Percentiles rank a stretch among this genome's conserved stretches.
Conservation (phyloP, 257 asterid species). For the Leonotis leonurus region DNA sequence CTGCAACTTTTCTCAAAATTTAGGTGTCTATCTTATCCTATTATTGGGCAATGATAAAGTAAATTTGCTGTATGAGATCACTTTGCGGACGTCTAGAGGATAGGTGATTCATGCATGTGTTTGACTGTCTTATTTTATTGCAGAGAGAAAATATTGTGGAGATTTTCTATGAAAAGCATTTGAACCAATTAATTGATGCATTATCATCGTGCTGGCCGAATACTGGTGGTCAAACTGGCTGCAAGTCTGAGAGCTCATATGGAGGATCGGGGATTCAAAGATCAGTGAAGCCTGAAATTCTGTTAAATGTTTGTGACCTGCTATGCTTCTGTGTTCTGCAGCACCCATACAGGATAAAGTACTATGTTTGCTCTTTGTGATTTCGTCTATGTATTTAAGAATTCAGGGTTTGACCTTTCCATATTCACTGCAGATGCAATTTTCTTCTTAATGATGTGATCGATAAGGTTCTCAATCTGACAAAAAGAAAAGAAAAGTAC, state of each 20-base stretch:
- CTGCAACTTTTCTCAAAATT: not conserved
- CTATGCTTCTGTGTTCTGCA: slow-evolving; percentile 90
- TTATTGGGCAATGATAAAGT: slow-evolving; percentile 1
- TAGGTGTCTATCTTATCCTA: not conserved
- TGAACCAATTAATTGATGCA: slow-evolving; percentile 69
- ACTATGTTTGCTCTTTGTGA: slow-evolving; percentile 22
- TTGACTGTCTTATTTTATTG: slow-evolving; percentile 28
- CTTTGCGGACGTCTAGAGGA: not conserved
- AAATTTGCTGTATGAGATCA: not conserved
- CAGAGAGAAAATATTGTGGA: slow-evolving; percentile 84
- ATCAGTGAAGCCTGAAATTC: slow-evolving; percentile 71
- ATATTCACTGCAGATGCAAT: slow-evolving; percentile 57
- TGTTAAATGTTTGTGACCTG: slow-evolving; percentile 81
- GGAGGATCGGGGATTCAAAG: slow-evolving; percentile 41
- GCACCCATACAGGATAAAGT: slow-evolving; percentile 93
- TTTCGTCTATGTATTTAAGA: not conserved
- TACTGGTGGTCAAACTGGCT: slow-evolving; percentile 25
- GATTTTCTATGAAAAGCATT: slow-evolving; percentile 84
- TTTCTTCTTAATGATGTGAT: slow-evolving; percentile 81
- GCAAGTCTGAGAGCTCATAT: slow-evolving; percentile 34
- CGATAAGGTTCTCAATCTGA: slow-evolving; percentile 77
- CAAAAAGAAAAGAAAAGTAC: slow-evolving; percentile 81
- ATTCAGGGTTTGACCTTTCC: not conserved
- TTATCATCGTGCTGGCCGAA: slow-evolving; percentile 65
- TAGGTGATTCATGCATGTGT: slow-evolving; percentile 4